Evolutionary conservation across 768 basidiomycete species (phyloP).

Genomic region (Favolaschia claudopus): DNA sequence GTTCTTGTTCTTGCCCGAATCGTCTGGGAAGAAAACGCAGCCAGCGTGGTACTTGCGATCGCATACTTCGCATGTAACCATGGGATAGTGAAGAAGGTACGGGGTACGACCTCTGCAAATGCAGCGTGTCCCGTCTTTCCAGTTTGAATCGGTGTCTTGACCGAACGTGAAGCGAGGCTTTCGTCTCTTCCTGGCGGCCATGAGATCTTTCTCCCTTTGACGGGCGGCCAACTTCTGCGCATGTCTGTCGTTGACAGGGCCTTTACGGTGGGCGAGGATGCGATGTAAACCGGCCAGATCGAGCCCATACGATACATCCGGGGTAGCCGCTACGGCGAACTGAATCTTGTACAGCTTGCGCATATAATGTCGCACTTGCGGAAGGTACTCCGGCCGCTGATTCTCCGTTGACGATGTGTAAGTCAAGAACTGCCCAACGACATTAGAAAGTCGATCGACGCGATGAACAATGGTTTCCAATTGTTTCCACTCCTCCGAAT

Average conservation of each 20-base stretch:
- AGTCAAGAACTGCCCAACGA: slow-evolving; percentile 82
- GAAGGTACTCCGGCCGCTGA: slow-evolving; percentile 78
- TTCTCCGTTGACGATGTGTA: slow-evolving; percentile 74
- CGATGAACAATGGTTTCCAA: slow-evolving; percentile 82
- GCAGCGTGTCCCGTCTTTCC: slow-evolving; percentile 79
- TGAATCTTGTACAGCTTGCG: slow-evolving; percentile 90
- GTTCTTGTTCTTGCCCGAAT: slow-evolving; percentile 41
- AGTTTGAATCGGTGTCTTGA: slow-evolving; percentile 78
- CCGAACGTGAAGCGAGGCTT: slow-evolving; percentile 73
- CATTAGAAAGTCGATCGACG: slow-evolving; percentile 74
- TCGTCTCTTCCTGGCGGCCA: slow-evolving; percentile 57
- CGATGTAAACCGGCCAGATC: slow-evolving; percentile 86
- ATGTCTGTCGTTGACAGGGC: slow-evolving; percentile 45
- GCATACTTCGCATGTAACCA: slow-evolving; percentile 74
- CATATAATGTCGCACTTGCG: slow-evolving; percentile 90
- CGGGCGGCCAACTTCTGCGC: slow-evolving; percentile 22
- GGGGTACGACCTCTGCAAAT: slow-evolving; percentile 77
- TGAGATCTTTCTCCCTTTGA: slow-evolving; percentile 20
- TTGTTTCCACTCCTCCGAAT: slow-evolving; percentile 82
- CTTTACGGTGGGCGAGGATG: slow-evolving; percentile 70
- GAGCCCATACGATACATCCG: slow-evolving; percentile 82
- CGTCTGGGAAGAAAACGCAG: slow-evolving; percentile 76
- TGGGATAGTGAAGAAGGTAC: slow-evolving; percentile 66
- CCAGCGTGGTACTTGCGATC: slow-evolving; percentile 71
- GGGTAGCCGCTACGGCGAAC: slow-evolving; percentile 85